Percentiles rank a stretch among this genome's conserved stretches.
phyloP scores from a whole-genome alignment of 495 filamentous ascomycete species.

The Amphirosellinia nigrospora region DNA sequence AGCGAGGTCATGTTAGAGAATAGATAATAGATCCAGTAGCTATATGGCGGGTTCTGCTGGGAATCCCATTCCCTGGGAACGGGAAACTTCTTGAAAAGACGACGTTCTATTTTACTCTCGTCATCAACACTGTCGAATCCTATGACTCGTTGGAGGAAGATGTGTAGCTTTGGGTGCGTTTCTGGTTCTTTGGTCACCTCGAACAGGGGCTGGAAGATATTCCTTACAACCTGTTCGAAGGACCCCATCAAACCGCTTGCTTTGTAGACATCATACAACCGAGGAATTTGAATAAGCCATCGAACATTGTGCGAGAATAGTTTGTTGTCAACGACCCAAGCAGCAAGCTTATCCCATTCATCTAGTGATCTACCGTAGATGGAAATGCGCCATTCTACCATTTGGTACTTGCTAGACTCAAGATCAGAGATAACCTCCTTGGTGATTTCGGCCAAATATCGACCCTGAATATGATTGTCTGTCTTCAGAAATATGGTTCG shows the following conservation, averaged over 20 bases:
- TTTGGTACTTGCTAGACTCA: slow-evolving; percentile 98
- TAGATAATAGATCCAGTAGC: slow-evolving; percentile 98
- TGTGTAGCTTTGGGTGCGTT: slow-evolving; percentile 89
- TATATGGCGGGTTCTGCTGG: slow-evolving; percentile 96
- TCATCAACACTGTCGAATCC: slow-evolving; percentile 98
- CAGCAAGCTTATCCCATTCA: slow-evolving; percentile 97
- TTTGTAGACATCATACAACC: slow-evolving; percentile 96
- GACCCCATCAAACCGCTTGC: slow-evolving; percentile 81
- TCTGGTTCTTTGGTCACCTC: slow-evolving; percentile 89
- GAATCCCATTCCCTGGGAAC: slow-evolving; percentile 86
- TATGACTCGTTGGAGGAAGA: slow-evolving; percentile 93
- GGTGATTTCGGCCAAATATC: slow-evolving; percentile 95
- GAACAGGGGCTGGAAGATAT: slow-evolving; percentile 92
- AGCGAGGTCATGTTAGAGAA: slow-evolving; percentile 93
- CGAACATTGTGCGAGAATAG: slow-evolving; percentile 96
- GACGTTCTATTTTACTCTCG: slow-evolving; percentile 93
- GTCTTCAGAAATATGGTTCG: slow-evolving; percentile 98
- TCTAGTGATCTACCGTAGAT: slow-evolving; percentile 91
- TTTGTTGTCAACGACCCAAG: slow-evolving; percentile 99
- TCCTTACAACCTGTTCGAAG: slow-evolving; percentile 89
- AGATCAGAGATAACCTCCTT: slow-evolving; percentile 98
- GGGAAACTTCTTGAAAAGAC: slow-evolving; percentile 91
- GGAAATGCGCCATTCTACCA: slow-evolving; percentile 98
- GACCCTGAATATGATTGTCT: slow-evolving; percentile 94
- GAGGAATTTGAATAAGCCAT: slow-evolving; percentile 95